These are phyloP conservation scores for Trichoderma endophyticum DNA, from an alignment of 2,329 filamentous ascomycete genomes.

Conservation along the genomic window DNA sequence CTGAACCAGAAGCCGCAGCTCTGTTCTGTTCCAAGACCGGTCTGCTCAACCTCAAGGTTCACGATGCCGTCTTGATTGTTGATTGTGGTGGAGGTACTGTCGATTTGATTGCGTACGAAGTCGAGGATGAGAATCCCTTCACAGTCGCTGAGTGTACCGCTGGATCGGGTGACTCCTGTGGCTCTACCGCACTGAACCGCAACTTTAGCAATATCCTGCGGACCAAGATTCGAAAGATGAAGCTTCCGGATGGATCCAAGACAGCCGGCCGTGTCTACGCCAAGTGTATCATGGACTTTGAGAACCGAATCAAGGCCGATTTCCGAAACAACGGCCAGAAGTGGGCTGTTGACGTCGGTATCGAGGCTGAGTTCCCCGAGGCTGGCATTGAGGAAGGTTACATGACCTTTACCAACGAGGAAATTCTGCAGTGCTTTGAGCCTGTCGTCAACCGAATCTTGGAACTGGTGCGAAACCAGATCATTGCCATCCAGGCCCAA, in stretches of 20 bases:
- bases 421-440: constrained; percentile 98
- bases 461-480: constrained; percentile 94
- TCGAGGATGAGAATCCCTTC: constrained; percentile 96
- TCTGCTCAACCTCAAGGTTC: constrained; percentile 92
- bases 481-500: constrained; percentile 97
- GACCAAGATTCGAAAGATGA: constrained; percentile 99
- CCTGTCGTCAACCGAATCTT: constrained; percentile 96
- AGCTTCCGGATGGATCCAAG: constrained; percentile 92
- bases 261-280: constrained; percentile 98
- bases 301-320: constrained; percentile 99
- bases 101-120: constrained; percentile 97
- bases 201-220: constrained; percentile 98
- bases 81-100: constrained; percentile 98
- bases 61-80: constrained; percentile 96
- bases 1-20: constrained; percentile 93
- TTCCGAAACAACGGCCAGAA: constrained; percentile 99
- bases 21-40: constrained; percentile 98
- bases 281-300: constrained; percentile 99
- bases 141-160: constrained; percentile 96
- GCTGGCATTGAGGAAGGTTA: constrained; percentile 98
- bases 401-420: constrained; percentile 99
- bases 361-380: constrained; percentile 96
- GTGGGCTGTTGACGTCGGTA: constrained; percentile 98
- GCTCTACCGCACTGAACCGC: constrained; percentile 94
- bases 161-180: constrained; percentile 94